Evolutionary conservation across 2,329 filamentous ascomycete genomes (phyloP).

Genomic region (Dactylellina sp.): DNA sequence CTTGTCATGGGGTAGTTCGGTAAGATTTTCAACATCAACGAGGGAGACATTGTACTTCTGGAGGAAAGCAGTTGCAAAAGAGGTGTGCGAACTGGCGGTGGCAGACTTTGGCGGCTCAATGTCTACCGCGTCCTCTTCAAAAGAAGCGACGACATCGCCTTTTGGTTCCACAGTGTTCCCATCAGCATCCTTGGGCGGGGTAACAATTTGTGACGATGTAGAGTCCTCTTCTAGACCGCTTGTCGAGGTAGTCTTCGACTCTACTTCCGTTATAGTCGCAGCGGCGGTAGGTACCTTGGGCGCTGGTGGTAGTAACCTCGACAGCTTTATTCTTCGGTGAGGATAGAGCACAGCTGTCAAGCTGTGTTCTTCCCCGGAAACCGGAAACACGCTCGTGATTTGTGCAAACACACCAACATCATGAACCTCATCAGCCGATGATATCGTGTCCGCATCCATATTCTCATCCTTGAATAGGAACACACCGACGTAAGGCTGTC

Average conservation of each 20-base stretch:
- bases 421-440: constrained; percentile 89
- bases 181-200: constrained; percentile 65
- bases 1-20: constrained; percentile 88
- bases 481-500: constrained; percentile 95
- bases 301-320: constrained; percentile 79
- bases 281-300: constrained; percentile 63
- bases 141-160: constrained; percentile 95
- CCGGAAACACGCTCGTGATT: constrained; percentile 87
- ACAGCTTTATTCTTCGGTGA: constrained; percentile 91
- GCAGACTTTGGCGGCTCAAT: constrained; percentile 62
- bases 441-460: constrained; percentile 92
- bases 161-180: constrained; percentile 69
- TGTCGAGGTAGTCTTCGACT: constrained; percentile 62
- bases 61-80: constrained; percentile 78
- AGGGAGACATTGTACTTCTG: constrained; percentile 91
- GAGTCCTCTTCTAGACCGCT: constrained; percentile 69
- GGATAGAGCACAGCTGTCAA: constrained; percentile 96
- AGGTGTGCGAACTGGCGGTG: constrained; percentile 60
- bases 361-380: constrained; percentile 83
- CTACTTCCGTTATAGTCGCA: constrained; percentile 60
- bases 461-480: constrained; percentile 98
- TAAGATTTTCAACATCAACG: constrained; percentile 93
- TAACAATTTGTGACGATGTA: constrained; percentile 71
- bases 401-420: constrained; percentile 97
- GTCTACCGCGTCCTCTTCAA: constrained; percentile 82